Evolutionary conservation across 768 basidiomycete genomes (phyloP).

Genomic region (Candolleomyces aberdarensis): DNA sequence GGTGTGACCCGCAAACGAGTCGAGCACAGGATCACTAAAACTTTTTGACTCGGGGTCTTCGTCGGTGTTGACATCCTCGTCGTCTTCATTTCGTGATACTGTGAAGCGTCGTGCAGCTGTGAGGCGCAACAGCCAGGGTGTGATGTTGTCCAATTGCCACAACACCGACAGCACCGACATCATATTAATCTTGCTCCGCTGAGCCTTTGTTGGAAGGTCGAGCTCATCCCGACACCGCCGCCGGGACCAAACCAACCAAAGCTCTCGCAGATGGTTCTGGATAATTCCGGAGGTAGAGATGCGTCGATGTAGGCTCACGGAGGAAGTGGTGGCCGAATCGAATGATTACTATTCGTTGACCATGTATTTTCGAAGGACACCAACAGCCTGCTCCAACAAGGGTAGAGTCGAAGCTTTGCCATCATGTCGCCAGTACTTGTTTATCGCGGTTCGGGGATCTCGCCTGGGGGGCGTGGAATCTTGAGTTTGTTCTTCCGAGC

Average conservation of each 20-base stretch:
- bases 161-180: not conserved
- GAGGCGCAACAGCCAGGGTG: not conserved
- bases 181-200: too few relatives aligned
- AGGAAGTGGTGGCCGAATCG: conserved; percentile 43
- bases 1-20: not conserved
- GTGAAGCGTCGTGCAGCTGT: not conserved
- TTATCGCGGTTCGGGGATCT: conserved; percentile 30
- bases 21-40: not conserved
- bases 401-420: conserved; percentile 41
- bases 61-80: conserved; percentile 11
- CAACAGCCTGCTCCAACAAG: conserved; percentile 43
- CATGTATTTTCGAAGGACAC: conserved; percentile 29
- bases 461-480: conserved; percentile 22
- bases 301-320: conserved; percentile 43
- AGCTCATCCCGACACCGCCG: not conserved
- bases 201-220: not conserved
- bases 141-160: not conserved
- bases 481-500: conserved; percentile 39
- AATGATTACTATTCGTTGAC: conserved; percentile 30
- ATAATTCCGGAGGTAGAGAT: conserved; percentile 33
- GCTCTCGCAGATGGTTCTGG: conserved; percentile 31
- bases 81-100: conserved; percentile 6
- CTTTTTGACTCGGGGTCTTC: conserved; percentile 1
- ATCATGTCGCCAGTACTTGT: conserved; percentile 35
- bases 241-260: conserved; percentile 20